Base-by-base conservation (phyloP, 2,329 filamentous ascomycete species). In the Metarhizium guizhouense region DNA sequence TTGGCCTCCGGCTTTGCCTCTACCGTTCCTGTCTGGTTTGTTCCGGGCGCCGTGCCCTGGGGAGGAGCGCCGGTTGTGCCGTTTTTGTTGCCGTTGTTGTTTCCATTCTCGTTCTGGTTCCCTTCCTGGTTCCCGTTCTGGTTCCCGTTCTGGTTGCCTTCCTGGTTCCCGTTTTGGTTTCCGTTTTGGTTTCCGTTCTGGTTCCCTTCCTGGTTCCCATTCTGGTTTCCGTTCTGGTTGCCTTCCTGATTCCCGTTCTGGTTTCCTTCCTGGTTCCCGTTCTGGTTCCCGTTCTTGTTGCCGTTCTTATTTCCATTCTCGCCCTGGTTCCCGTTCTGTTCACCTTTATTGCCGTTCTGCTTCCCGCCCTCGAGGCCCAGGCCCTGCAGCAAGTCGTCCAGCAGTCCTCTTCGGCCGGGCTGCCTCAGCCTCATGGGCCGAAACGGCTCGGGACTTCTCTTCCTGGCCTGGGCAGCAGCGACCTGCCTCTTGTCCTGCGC, bases 231-330 rank as follows among this genome's bases (percentile, higher is more conserved):
- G 7, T 6, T 14, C 18, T 49, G 32, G 32, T 29, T 29, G 1
- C 14, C 53, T 1, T 43, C n/a, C 3, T 25, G 25, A 3, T 25
- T 25, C 1, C 25, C 25, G 25, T 25, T 25, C 25, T 82, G 80
- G 43, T 47, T 47, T 4, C 51, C 36, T 6, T 47, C 47, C 25
- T 32, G 20, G 40, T 50, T 50, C 2, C 49, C 49, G 4, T 10
- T 20, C 16, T 47, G 29, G n/a, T 25, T 40, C 18, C 25, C 40
- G 16, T n/a, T 20, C 14, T 30, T 47, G 32, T 34, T 20, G 8
- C 11, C 76, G 63, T 86, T 85, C 58, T 82, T 80, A 42, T 52
- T 52, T 29, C 50, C 34, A 25, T 25, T 25, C 32, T 34, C 7
- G 16, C 32, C 43, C 16, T 34, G 36, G 42, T 45, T 45, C 8